A percentile compares a stretch with the other conserved stretches of the same genome.
phyloP scores from a whole-genome alignment of 495 filamentous ascomycete genomes.

The Podospora sp. region DNA sequence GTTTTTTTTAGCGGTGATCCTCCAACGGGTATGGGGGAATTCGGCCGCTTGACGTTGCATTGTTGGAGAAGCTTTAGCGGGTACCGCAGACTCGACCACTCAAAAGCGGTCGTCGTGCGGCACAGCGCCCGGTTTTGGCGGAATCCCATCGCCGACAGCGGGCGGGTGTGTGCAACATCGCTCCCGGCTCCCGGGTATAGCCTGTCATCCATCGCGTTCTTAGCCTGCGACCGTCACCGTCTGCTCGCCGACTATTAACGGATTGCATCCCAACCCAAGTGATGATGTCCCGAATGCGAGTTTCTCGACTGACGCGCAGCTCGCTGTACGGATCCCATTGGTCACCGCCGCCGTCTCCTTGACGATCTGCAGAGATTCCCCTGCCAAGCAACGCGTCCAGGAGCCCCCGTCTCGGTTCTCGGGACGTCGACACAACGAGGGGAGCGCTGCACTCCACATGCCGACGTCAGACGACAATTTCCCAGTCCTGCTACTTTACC shows the following conservation, averaged over 20 bases:
- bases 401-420: not conserved
- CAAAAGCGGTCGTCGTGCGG: not conserved
- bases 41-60: not conserved
- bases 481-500: not conserved
- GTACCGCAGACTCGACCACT: not conserved
- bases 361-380: not conserved
- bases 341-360: not conserved
- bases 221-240: not conserved
- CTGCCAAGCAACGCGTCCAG: not conserved
- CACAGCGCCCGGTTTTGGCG: not conserved
- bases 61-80: not conserved
- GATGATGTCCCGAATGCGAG: not conserved
- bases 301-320: not conserved
- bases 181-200: constrained; percentile 7
- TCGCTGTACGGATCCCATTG: not conserved
- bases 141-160: not conserved
- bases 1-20: not conserved
- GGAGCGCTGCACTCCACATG: not conserved
- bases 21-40: not conserved
- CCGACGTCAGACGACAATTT: constrained; percentile 4
- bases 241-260: not conserved
- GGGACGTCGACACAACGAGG: not conserved
- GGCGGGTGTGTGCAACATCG: not conserved
- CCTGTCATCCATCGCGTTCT: constrained; percentile 1
- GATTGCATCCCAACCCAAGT: not conserved